Conservation (phyloP, 108 stramenopile species). For the Licmophora abbreviata region DNA sequence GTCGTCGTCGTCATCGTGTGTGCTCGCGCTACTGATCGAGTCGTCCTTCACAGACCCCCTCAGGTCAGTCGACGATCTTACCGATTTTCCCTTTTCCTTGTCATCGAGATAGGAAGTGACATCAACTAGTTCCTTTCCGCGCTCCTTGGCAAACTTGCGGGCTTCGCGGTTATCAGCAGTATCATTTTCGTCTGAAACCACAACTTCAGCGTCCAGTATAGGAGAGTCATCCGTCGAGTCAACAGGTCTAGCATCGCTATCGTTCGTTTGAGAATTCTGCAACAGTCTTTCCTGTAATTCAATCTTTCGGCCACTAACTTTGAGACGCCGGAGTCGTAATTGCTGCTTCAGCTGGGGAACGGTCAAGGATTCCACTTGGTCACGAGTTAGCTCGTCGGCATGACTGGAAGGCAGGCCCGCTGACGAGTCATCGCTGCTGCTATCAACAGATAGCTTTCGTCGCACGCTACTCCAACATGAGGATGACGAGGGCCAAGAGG, state of each 20-base stretch:
- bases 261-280: neutral
- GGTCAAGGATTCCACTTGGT: conserved; percentile 46
- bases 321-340: conserved; percentile 59
- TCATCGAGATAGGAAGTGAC: conserved; percentile 62
- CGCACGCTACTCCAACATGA: no score
- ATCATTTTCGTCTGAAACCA: neutral
- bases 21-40: neutral
- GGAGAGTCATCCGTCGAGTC: neutral
- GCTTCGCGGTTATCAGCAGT: conserved; percentile 17
- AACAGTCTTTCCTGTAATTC: conserved; percentile 62
- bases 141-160: conserved; percentile 32
- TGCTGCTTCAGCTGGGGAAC: conserved; percentile 70
- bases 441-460: no score
- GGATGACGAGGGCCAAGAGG: no score
- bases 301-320: conserved; percentile 56
- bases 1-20: conserved; percentile 15
- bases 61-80: conserved; percentile 12
- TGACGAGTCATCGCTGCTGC: no score
- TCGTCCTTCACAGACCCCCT: neutral
- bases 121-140: conserved; percentile 70
- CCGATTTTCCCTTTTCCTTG: conserved; percentile 42
- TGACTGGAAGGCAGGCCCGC: no score
- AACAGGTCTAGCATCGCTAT: neutral
- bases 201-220: conserved; percentile 2
- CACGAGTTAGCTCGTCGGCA: conserved; percentile 12